These are phyloP conservation scores for Scenedesmus sp. DNA, from an alignment of 163 green algal genomes.

Conservation along the genomic window DNA sequence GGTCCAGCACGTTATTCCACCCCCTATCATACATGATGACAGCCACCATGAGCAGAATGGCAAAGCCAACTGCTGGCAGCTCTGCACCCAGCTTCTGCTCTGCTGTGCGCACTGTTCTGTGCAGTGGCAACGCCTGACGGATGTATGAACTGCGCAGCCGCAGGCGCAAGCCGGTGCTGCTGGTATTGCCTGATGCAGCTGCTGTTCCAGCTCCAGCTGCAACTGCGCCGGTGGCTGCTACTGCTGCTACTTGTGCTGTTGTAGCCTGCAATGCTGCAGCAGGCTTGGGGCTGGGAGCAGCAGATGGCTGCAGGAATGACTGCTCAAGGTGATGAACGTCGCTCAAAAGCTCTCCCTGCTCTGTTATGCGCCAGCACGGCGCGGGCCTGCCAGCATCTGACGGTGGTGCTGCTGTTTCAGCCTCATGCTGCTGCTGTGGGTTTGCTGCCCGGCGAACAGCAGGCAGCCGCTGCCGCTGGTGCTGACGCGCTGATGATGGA, in stretches of 20 bases:
- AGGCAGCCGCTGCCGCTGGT: not conserved
- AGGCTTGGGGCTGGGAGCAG: not conserved
- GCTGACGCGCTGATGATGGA: not conserved
- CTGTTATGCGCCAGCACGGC: not conserved
- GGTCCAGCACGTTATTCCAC: constrained; percentile 31
- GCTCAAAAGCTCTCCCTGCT: not conserved
- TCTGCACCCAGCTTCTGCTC: not conserved
- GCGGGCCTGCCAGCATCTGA: not conserved
- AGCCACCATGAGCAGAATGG: constrained; percentile 27
- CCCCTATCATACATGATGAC: constrained; percentile 45
- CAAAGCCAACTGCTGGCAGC: not conserved
- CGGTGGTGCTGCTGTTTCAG: not conserved
- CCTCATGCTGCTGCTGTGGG: not conserved
- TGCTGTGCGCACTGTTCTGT: not conserved
- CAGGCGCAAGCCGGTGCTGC: too few species aligned
- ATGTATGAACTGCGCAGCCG: constrained; percentile 21
- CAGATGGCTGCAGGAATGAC: not conserved
- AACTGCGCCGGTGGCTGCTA: not conserved
- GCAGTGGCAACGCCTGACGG: not conserved
- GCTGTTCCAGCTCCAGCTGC: not conserved
- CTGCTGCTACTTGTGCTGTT: not conserved
- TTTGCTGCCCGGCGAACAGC: not conserved
- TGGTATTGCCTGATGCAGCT: not conserved
- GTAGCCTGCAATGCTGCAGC: not conserved
- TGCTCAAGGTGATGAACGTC: not conserved